Conservation (phyloP, 345 rosid species). For the Gossypium sturtianum region DNA sequence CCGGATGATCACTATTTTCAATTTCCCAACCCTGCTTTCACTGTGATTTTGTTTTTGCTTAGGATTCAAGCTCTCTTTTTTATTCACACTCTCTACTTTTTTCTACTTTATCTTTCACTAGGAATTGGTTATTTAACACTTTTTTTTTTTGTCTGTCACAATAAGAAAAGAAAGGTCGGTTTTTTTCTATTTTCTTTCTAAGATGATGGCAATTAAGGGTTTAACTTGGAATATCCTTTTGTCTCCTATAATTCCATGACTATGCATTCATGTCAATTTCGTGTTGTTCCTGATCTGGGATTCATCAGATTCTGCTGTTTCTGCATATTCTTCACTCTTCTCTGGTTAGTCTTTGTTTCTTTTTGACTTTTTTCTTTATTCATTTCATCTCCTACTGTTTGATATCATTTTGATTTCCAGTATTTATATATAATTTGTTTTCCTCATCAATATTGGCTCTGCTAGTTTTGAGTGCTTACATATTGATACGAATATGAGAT, state of each 20-base stretch:
- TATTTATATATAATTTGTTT: background rate
- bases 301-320: constrained; percentile 32
- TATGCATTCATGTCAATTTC: constrained; percentile 26
- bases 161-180: background rate
- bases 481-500: constrained; percentile 3
- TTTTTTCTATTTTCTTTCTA: constrained; percentile 11
- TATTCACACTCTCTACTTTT: background rate
- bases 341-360: constrained; percentile 23
- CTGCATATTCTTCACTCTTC: constrained; percentile 31
- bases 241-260: constrained; percentile 14
- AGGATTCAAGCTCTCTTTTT: constrained; percentile 26
- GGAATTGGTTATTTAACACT: constrained; percentile 6
- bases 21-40: background rate
- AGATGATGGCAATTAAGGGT: constrained; percentile 20
- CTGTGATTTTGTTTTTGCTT: constrained; percentile 18
- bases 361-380: background rate
- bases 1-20: background rate
- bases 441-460: background rate
- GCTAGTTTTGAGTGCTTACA: background rate
- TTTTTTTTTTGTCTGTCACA: background rate
- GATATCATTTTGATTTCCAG: constrained; percentile 8
- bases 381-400: background rate
- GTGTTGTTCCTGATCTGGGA: constrained; percentile 32
- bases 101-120: background rate
- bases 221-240: constrained; percentile 17